phyloP scores from a whole-genome alignment of 768 basidiomycete species.

The Calocybe indica region DNA sequence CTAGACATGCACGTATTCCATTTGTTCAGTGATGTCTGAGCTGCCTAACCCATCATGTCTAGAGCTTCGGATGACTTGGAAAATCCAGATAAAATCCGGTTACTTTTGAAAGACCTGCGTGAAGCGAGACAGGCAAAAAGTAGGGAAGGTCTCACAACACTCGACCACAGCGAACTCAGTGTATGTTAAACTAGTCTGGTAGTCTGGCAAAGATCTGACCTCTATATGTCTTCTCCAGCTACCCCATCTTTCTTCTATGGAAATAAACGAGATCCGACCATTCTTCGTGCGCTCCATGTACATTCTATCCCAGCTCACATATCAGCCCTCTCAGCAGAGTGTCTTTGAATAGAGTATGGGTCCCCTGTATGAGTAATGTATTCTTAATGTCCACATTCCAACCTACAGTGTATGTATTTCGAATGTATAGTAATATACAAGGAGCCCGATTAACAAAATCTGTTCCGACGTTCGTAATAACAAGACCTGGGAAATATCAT shows the following conservation, averaged over 20 bases:
- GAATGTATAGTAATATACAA: no score
- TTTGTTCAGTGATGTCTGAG: not conserved
- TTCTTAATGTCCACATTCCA: no score
- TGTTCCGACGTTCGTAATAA: no score
- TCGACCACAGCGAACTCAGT: slow-evolving; percentile 79
- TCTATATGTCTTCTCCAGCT: slow-evolving; percentile 39
- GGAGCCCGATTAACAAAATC: no score
- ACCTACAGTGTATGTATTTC: no score
- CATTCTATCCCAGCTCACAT: slow-evolving; percentile 55
- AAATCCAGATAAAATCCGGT: slow-evolving; percentile 77
- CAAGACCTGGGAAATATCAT: no score
- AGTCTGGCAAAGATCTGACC: not conserved
- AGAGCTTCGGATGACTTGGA: slow-evolving; percentile 91
- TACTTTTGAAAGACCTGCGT: slow-evolving; percentile 88
- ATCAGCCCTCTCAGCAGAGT: slow-evolving; percentile 1
- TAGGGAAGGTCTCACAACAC: slow-evolving; percentile 71
- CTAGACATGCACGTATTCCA: slow-evolving; percentile 74
- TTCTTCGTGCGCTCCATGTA: slow-evolving; percentile 84
- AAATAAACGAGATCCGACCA: slow-evolving; percentile 91
- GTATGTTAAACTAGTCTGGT: slow-evolving; percentile 33
- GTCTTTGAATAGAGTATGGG: no score
- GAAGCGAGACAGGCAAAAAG: slow-evolving; percentile 95
- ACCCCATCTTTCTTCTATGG: slow-evolving; percentile 82
- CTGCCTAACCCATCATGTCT: not conserved
- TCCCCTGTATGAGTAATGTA: no score